Conservation (phyloP, 176 grass and related monocot species). For the Oryza glumipatula region DNA sequence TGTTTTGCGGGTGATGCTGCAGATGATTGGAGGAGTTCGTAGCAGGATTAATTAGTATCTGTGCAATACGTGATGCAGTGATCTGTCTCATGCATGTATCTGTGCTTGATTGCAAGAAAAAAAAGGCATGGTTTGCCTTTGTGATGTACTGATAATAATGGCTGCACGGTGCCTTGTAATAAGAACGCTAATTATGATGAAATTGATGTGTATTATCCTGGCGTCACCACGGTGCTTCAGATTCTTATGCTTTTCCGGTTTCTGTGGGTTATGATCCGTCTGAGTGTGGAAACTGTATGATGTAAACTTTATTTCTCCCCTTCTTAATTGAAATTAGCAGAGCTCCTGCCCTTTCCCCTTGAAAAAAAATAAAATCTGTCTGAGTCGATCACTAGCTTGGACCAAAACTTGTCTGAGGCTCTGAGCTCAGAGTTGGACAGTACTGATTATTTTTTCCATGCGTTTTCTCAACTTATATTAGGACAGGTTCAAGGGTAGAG, state of each 20-base stretch:
- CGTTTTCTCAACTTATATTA: not conserved
- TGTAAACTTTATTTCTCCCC: too few species aligned
- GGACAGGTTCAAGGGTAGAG: too few species aligned
- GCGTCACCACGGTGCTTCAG: not conserved
- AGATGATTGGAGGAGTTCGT: constrained; percentile 18
- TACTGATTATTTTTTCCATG: not conserved
- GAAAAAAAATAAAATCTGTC: too few species aligned
- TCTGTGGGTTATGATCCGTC: not conserved
- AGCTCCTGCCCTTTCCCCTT: too few species aligned
- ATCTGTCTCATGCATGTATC: constrained; percentile 12
- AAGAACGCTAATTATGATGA: constrained; percentile 31
- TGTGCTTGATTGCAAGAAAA: not conserved
- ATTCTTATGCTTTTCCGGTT: not conserved
- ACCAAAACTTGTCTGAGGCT: not conserved
- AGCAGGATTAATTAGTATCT: not conserved
- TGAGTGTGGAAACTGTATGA: not conserved
- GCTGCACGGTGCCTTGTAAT: constrained; percentile 49
- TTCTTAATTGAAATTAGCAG: too few species aligned
- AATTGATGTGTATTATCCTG: not conserved
- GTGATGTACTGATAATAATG: constrained; percentile 27
- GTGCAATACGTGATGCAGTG: not conserved
- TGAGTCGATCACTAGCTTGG: not conserved
- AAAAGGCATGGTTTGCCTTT: not conserved
- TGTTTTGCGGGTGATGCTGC: constrained; percentile 26
- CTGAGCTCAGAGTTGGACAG: not conserved